Evolutionary conservation across 352 stramenopile genomes (phyloP).

Genomic region (Phytopythium boreale): DNA sequence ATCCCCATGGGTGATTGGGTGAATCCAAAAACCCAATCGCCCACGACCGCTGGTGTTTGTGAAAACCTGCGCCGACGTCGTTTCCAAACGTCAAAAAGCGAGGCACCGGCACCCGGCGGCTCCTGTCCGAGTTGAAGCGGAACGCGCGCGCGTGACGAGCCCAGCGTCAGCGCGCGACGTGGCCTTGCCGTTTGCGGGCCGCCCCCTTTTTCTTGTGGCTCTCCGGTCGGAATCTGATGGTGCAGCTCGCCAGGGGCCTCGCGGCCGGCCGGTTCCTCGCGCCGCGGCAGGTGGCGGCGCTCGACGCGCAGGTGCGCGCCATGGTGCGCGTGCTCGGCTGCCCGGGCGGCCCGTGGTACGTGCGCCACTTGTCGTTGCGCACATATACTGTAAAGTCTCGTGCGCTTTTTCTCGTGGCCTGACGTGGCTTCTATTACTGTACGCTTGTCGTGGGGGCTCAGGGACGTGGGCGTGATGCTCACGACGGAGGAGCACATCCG

Average conservation of each 20-base stretch:
- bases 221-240: conserved; percentile 21
- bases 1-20: background rate
- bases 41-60: background rate
- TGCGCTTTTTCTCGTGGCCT: conserved; percentile 5
- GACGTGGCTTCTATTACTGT: conserved; percentile 6
- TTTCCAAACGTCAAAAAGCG: background rate
- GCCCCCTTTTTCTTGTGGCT: conserved; percentile 4
- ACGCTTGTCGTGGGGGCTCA: conserved; percentile 19
- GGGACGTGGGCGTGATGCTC: conserved; percentile 78
- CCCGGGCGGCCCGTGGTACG: conserved; percentile 60
- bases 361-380: background rate
- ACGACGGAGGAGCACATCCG: conserved; percentile 77
- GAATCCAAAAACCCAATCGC: background rate
- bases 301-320: conserved; percentile 63
- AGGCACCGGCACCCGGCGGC: background rate
- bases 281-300: conserved; percentile 30
- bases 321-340: conserved; percentile 69
- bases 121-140: conserved; percentile 5
- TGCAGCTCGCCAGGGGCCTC: conserved; percentile 59
- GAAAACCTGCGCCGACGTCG: background rate
- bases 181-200: background rate
- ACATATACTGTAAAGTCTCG: too few species aligned
- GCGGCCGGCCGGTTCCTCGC: conserved; percentile 20
- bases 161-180: conserved; percentile 1
- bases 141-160: conserved; percentile 8